Evolutionary conservation across 1,284 basidiomycete genomes (phyloP).

Genomic region (Malassezia pachydermatis): DNA sequence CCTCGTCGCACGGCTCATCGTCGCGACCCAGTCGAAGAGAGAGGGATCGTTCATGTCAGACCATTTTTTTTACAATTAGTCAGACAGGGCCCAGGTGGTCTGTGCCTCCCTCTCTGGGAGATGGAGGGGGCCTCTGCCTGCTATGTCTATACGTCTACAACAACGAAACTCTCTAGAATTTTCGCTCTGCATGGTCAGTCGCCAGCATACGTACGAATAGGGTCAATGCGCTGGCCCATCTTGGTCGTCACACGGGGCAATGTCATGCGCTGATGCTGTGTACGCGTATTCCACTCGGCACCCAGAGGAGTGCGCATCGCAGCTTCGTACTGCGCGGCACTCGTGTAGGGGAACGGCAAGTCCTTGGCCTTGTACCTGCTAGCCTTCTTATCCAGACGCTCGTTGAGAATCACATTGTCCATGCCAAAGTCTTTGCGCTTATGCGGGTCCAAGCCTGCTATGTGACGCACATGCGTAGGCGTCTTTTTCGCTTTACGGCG

Average conservation of each 20-base stretch:
- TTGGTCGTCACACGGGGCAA: constrained; percentile 37
- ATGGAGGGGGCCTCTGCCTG: not conserved
- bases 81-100: not conserved
- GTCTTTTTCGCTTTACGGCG: constrained; percentile 40
- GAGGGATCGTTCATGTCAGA: too few species aligned
- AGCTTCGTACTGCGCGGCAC: constrained; percentile 75
- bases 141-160: not conserved
- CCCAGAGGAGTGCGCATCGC: constrained; percentile 71
- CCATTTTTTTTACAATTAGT: too few species aligned
- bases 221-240: constrained; percentile 33
- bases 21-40: too few species aligned
- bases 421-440: constrained; percentile 73
- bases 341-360: constrained; percentile 77
- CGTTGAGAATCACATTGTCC: constrained; percentile 82
- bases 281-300: constrained; percentile 81
- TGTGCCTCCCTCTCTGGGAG: not conserved
- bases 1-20: not conserved
- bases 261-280: constrained; percentile 66
- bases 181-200: constrained; percentile 9
- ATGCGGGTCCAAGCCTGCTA: constrained; percentile 60
- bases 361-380: constrained; percentile 76
- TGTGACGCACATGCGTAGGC: not conserved
- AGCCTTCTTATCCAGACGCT: constrained; percentile 86
- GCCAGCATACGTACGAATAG: constrained; percentile 19
- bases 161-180: too few species aligned